Evolutionary conservation across 163 green algal species (phyloP), one percentile per base, ranked within the genome.

Genomic region (Volvox carteri): DNA sequence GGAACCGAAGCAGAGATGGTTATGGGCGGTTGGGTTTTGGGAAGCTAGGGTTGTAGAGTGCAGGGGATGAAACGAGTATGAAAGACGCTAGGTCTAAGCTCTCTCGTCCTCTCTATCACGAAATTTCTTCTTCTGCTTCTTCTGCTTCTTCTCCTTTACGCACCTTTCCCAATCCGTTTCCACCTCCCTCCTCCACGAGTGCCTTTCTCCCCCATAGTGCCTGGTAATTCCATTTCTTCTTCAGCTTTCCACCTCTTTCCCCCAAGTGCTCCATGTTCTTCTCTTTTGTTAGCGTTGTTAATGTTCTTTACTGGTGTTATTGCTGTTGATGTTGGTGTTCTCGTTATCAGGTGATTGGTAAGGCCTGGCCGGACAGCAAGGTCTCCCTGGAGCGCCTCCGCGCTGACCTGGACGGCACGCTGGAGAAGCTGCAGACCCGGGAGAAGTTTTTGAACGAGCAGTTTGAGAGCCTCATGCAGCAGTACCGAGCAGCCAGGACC

Each of bases 371-470:
- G 4, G 92, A 95, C 33, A 90, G 74, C 68, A 89, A 90, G 87
- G 42, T 92, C 7, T 88, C 79, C 39, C 54, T 88, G 60, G 93
- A 93, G 85, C 86, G 93, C 50, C 87, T 93, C 65, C 84, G 87
- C 12, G 41, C 48, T 7, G 90, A 95, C 41, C 89, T 96, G 19
- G 84, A 90, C 42, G 56, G 33, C 60, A 93, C 77, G 54, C 72
- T 97, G 74, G 95, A 97, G 76, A 96, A 96, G 90, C 76, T 97
- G 42, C 87, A 84, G 19, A 95, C 89, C 41, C 90, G 95, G 4
- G 95, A 97, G 91, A 85, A 86, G 70, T 95, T 94, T 81, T 89
- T 97, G 0, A 97, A 96, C 87, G 90, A 91, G 52, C 92, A 95
- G 91, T 95, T 96, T 78, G 93, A 96, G 48, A 41, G 75, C 35